Base-by-base conservation (phyloP, 2,329 filamentous ascomycete species). In the Colletotrichum theobromicola region DNA sequence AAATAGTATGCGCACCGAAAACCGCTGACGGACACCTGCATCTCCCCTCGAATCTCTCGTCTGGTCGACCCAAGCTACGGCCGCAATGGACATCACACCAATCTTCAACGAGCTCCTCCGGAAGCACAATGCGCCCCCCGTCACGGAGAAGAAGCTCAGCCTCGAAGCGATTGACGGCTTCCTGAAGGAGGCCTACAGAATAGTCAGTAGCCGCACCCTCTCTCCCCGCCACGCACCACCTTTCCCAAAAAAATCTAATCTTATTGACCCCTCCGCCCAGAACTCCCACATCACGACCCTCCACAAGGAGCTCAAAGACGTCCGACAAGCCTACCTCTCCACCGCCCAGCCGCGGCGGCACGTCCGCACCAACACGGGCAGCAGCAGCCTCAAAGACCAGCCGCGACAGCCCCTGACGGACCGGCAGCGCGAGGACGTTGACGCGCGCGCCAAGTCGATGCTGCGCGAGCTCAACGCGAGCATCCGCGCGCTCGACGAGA, bases 321-420 rank as follows among this genome's bases (percentile, higher is more conserved):
- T 98, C 80, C 94, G 96, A 74, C 94, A 95, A 79, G 92, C 95
- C 74, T 99, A 99, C 85, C 94, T 99, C 66, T 97, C 96, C 35
- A 95, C 94, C 26, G 91, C 93, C 7, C 90, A 91, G 76, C 90
- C 93, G 26, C 90, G 92, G 77, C 85, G 89, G 63, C 87, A 91
- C 76, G 86, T 87, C 32, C 85, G 86, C 69, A 82, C 80, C 42
- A 79, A 83, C 67, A 82, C 83, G 65, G 58, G 70, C n/a, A 30
- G 53, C 58, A 67, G 42, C 37, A 2, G 18, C 61, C 21, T 34
- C n/a, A 32, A 32, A 86, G 79, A 78, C n/a, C n/a, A 88, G 46
- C 77, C 84, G 64, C 84, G 21, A 21, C 42, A 89, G 67, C 88
- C 91, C 70, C 89, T 98, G 53, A 96, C 93, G 58, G 94, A 98